phyloP scores from a whole-genome alignment of 306 rosid species.

The Arachis hypogaea region DNA sequence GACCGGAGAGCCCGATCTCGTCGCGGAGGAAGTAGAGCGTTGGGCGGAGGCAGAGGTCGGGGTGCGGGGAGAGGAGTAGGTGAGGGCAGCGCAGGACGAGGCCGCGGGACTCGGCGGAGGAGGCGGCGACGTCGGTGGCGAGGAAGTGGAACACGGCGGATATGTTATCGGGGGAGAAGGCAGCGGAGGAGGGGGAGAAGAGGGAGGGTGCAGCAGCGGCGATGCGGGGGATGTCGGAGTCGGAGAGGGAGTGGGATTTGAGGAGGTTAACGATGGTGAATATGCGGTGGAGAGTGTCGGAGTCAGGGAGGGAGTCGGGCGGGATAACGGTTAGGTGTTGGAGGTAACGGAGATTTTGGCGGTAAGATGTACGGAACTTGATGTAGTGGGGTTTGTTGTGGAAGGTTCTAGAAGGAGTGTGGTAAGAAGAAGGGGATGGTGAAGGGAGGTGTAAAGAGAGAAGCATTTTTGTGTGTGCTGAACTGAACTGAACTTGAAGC shows the following conservation, averaged over 20 bases:
- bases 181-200: constrained; percentile 53
- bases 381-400: constrained; percentile 39
- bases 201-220: constrained; percentile 55
- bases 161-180: constrained; percentile 51
- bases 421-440: neutral
- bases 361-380: constrained; percentile 74
- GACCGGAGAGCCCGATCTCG: constrained; percentile 48
- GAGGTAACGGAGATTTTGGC: constrained; percentile 78
- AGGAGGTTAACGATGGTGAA: constrained; percentile 62
- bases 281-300: constrained; percentile 60
- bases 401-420: neutral
- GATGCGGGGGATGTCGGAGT: constrained; percentile 66
- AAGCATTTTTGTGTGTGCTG: neutral
- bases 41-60: constrained; percentile 69
- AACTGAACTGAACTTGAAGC: neutral
- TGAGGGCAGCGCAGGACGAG: constrained; percentile 74
- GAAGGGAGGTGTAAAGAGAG: neutral
- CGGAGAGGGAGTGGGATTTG: constrained; percentile 79
- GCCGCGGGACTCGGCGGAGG: constrained; percentile 42
- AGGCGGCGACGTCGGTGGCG: constrained; percentile 49
- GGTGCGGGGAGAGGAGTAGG: constrained; percentile 61
- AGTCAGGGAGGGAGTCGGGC: constrained; percentile 56
- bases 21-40: constrained; percentile 58
- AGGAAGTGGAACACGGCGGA: constrained; percentile 66
- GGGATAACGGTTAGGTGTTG: constrained; percentile 59